These are phyloP conservation scores for Alternaria incomplexa DNA, from an alignment of 2,329 filamentous ascomycete species.

Conservation along the genomic window DNA sequence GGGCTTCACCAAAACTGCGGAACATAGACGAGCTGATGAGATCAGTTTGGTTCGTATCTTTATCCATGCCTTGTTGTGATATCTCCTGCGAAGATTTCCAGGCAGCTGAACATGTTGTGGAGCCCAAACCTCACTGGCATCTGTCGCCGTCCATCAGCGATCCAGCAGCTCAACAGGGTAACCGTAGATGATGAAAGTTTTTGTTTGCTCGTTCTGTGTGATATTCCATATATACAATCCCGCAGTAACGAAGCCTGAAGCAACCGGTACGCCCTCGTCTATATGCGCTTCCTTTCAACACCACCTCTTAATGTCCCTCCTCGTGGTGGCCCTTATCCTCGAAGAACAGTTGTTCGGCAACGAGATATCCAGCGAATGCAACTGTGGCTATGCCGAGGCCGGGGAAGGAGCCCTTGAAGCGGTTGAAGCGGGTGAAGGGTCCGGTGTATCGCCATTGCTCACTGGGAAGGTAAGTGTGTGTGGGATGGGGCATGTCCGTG, in stretches of 20 bases:
- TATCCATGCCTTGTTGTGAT: background rate
- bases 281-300: constrained; percentile 1
- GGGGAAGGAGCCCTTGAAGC: constrained; percentile 85
- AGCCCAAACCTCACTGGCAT: background rate
- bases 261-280: constrained; percentile 39
- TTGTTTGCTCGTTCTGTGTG: constrained; percentile 25
- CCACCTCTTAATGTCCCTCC: constrained; percentile 1
- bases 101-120: background rate
- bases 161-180: background rate
- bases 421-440: constrained; percentile 84
- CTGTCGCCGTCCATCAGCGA: background rate
- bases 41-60: background rate
- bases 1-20: background rate
- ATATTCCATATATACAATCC: constrained; percentile 46
- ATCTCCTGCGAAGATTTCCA: background rate
- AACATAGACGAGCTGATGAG: background rate
- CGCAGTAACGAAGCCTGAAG: constrained; percentile 32
- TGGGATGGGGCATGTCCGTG: background rate
- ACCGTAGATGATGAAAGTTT: background rate
- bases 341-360: constrained; percentile 87
- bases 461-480: constrained; percentile 57
- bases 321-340: constrained; percentile 61
- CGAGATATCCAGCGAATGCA: constrained; percentile 88
- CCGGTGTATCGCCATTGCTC: constrained; percentile 95
- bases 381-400: constrained; percentile 91